Conservation (phyloP, 1,284 basidiomycete genomes). For the Sporisorium graminicola region DNA sequence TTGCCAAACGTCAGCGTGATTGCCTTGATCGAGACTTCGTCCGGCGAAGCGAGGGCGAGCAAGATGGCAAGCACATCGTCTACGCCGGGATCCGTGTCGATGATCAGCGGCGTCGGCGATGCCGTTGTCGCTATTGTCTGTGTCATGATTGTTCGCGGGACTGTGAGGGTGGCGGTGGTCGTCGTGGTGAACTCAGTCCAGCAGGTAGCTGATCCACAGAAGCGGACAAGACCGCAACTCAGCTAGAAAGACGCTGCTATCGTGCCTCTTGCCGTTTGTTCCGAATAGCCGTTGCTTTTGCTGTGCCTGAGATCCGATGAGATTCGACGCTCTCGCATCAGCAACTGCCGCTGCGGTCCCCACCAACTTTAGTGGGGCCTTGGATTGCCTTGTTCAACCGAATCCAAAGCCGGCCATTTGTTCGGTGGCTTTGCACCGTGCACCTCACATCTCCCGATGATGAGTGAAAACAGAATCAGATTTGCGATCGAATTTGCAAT, state of each 20-base stretch:
- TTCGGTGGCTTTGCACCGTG: not conserved
- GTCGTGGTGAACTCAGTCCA: not conserved
- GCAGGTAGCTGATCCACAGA: no score
- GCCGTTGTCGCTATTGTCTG: not conserved
- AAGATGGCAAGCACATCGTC: constrained; percentile 85
- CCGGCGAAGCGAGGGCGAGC: constrained; percentile 62
- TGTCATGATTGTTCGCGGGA: constrained; percentile 5
- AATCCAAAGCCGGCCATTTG: not conserved
- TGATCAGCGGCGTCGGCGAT: constrained; percentile 42
- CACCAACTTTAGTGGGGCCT: not conserved
- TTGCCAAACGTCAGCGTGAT: constrained; percentile 77
- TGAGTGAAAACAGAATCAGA: no score
- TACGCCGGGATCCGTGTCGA: constrained; percentile 76
- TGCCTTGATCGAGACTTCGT: constrained; percentile 71
- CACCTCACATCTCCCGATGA: not conserved
- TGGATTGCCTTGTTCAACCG: not conserved
- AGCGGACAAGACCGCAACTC: no score
- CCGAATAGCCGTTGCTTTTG: constrained; percentile 4
- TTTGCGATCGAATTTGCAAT: no score
- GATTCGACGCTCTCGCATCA: not conserved
- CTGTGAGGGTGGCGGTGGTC: not conserved
- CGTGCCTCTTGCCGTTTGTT: not conserved
- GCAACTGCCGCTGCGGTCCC: no score
- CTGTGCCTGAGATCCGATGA: not conserved
- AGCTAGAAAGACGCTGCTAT: not conserved